Percentiles rank a stretch among this genome's conserved stretches.
Conservation (phyloP, 129 eudicot species). For the Flaveria brownii region DNA sequence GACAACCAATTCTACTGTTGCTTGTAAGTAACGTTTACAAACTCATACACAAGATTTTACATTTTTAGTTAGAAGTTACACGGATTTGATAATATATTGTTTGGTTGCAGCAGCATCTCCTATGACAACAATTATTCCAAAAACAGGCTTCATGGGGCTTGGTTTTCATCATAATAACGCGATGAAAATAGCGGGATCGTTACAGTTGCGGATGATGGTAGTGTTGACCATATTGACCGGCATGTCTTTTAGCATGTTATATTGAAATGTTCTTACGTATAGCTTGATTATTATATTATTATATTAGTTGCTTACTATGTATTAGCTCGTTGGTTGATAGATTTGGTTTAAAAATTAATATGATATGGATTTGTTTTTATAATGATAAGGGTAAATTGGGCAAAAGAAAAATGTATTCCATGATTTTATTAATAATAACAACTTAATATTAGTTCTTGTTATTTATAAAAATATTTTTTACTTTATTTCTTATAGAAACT, state of each 20-base stretch:
- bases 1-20: slow-evolving; percentile 27
- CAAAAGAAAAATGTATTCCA: no score
- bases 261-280: background rate
- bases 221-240: slow-evolving; percentile 11
- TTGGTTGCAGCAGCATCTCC: slow-evolving; percentile 31
- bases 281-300: background rate
- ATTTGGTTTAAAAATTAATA: background rate
- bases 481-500: no score
- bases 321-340: background rate
- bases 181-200: slow-evolving; percentile 20
- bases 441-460: no score
- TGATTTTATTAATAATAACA: no score
- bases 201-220: slow-evolving; percentile 10
- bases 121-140: slow-evolving; percentile 18
- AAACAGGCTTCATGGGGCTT: slow-evolving; percentile 22
- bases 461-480: no score
- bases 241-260: slow-evolving; percentile 11
- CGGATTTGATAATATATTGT: background rate
- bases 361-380: no score
- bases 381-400: background rate
- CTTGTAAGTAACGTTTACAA: slow-evolving; percentile 34
- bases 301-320: slow-evolving; percentile 3
- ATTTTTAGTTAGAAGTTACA: background rate
- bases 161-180: slow-evolving; percentile 30
- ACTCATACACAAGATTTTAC: background rate